Percentiles rank a stretch among this genome's conserved stretches.
Evolutionary conservation across 116 monocot genomes (phyloP).

Genomic region (Iris pallida): DNA sequence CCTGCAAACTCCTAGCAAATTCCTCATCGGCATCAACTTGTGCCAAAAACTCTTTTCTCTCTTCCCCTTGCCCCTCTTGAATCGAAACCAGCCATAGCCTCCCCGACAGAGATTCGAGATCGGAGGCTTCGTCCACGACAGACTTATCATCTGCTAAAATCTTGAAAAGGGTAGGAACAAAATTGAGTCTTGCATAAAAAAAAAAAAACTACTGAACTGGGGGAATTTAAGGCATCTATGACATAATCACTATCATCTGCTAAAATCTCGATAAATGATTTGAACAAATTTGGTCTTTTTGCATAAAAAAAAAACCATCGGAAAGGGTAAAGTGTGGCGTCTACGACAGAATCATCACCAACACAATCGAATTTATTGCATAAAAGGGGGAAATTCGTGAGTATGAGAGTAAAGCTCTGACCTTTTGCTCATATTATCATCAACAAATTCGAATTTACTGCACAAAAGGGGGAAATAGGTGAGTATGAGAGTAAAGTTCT

Average conservation of each 20-base stretch:
- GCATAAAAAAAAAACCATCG: no score
- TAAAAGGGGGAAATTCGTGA: background rate
- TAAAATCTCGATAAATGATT: background rate
- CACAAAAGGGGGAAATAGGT: background rate
- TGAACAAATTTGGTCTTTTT: background rate
- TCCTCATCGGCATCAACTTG: conserved; percentile 55
- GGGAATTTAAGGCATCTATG: background rate
- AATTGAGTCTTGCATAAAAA: background rate
- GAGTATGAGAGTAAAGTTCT: background rate
- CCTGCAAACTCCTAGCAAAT: conserved; percentile 79
- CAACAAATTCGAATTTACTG: background rate
- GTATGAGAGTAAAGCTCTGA: conserved; percentile 3
- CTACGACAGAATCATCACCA: no score
- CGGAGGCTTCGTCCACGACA: conserved; percentile 45
- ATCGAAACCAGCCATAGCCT: conserved; percentile 52
- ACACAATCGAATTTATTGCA: background rate
- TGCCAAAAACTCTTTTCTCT: conserved; percentile 1
- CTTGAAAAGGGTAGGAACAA: conserved; percentile 12
- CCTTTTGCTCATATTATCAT: conserved; percentile 49
- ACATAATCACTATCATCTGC: background rate
- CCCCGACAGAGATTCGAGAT: conserved; percentile 56
- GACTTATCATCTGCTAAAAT: conserved; percentile 41
- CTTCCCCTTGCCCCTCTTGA: conserved; percentile 15
- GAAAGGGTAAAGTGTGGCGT: no score
- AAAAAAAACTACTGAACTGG: background rate